phyloP scores from a whole-genome alignment of 306 rosid species.

The Inga laurina region DNA sequence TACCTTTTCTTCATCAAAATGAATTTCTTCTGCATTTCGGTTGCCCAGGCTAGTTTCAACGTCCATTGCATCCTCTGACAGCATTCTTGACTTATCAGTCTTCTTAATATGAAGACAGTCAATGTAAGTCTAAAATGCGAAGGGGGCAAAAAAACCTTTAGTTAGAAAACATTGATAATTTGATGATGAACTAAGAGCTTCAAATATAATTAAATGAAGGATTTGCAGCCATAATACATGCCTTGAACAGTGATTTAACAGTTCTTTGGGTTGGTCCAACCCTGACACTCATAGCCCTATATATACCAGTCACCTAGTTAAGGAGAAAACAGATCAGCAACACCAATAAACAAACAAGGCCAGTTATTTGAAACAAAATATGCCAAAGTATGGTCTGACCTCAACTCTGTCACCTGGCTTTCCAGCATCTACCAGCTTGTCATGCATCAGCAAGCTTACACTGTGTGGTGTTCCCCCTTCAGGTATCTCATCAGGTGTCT shows the following conservation, averaged over 20 bases:
- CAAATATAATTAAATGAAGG: conserved; percentile 9
- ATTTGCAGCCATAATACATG: conserved; percentile 16
- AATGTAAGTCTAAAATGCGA: conserved; percentile 71
- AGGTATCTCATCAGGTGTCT: conserved; percentile 97
- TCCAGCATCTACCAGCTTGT: conserved; percentile 89
- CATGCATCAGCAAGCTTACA: conserved; percentile 93
- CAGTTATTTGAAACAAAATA: conserved; percentile 17
- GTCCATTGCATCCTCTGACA: conserved; percentile 64
- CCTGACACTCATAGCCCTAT: conserved; percentile 95
- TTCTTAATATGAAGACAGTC: conserved; percentile 96
- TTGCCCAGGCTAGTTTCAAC: conserved; percentile 45
- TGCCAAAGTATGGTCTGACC: conserved; percentile 49
- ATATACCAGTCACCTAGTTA: conserved; percentile 85
- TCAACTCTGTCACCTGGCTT: conserved; percentile 98
- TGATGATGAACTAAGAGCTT: neutral
- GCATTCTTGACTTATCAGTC: conserved; percentile 89
- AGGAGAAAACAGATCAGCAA: conserved; percentile 27
- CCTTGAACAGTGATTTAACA: conserved; percentile 95
- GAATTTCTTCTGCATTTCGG: conserved; percentile 47
- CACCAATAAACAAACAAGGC: conserved; percentile 20
- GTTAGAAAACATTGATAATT: conserved; percentile 21
- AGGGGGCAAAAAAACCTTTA: conserved; percentile 25
- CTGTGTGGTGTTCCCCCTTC: conserved; percentile 99
- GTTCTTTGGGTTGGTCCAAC: conserved; percentile 96
- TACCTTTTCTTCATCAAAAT: conserved; percentile 74